Base-by-base conservation (phyloP, 1,139 yeast genomes). In the Candida sp. region DNA sequence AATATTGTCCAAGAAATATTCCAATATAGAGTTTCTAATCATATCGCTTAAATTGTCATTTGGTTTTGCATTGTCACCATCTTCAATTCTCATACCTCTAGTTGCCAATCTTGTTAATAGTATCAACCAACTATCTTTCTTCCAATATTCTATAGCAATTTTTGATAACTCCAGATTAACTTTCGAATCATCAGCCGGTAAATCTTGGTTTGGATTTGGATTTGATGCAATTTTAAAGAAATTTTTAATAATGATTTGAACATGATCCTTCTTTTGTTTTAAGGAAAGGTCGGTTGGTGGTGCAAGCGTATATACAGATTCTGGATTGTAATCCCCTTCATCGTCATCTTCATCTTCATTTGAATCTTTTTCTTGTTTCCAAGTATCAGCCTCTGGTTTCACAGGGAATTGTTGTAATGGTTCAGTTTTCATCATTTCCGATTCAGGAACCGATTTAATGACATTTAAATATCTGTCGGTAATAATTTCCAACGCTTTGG, bases 21-120 rank as follows among this genome's bases (percentile, higher is more conserved):
- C 82, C 50, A 86, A 84, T 6, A 95, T 68, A 11, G 88, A 79
- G 12, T 77, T 80, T 50, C 97, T 73, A 12, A 91, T 79, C 54
- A 81, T 60, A 45, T 81, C 78, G 45, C 88, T 73, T 55, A 84
- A 62, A 44, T 68, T 75, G 19, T 66, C 62, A 36, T 64, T 62
- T 23, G 52, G 53, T 12, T 44, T 41, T 19, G 50, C 48, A 3
- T 54, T 52, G 4, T 46, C 55, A 37, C 53, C 48, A 38, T 60
- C 63, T 11, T 61, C 49, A 5, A 65, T 50, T 44, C 69, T 68
- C 59, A 87, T 71, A 0, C 97, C 97, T 53, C 97, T 70, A 0
- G 96, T 84, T 0, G 95, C 87, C 40, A 90, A 66, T 54, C 98
- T 70, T 1, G 90, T 79, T 34, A 89, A 68, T n/a, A 91, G 59